Base-by-base conservation (phyloP, 2,329 filamentous ascomycete genomes). In the Fusarium anguioides region DNA sequence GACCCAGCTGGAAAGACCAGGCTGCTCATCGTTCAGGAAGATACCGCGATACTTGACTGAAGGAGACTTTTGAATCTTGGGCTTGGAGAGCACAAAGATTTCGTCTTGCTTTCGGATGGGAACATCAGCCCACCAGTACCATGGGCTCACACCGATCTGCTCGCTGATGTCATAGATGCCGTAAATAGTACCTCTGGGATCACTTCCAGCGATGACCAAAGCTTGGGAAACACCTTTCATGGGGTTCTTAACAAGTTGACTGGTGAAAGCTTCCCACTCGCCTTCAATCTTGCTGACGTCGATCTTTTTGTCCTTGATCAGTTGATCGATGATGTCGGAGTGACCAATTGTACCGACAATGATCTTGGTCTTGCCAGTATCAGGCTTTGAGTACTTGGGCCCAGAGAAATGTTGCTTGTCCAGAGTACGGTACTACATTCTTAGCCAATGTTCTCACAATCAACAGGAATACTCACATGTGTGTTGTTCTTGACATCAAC, bases 211-310 rank as follows among this genome's bases (percentile, higher is more conserved):
- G 73, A 89, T 86, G 20, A 88, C 82, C 17, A 89, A 74, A 1
- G 85, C 85, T 44, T 80, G 74, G 2, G 78, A 71, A 9, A 73
- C 71, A 14, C 74, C 74, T 2, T 81, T 77, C 20, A 83, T 71
- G 3, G 85, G 85, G 24, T 82, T 76, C 7, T 81, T 69, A 1
- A 88, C 79, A 2, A 92, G 72, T 39, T 84, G 79, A 37, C 85
- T 89, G 21, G 84, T 80, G 72, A 90, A 93, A 0, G 89, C 84
- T 73, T 94, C 91, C 91, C 90, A 93, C 65, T 88, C 81, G 2
- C 87, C 89, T 50, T 85, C 73, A 26, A 90, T 84, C 0, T 78
- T 77, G 5, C 81, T 82, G 1, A 87, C 82, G 58, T 92, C 58
- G 2, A 63, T 47, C 0, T 20, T 14, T 0, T 50, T 50, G 1